Conservation (phyloP, 2,329 filamentous ascomycete species). For the Cordyceps cicadae region DNA sequence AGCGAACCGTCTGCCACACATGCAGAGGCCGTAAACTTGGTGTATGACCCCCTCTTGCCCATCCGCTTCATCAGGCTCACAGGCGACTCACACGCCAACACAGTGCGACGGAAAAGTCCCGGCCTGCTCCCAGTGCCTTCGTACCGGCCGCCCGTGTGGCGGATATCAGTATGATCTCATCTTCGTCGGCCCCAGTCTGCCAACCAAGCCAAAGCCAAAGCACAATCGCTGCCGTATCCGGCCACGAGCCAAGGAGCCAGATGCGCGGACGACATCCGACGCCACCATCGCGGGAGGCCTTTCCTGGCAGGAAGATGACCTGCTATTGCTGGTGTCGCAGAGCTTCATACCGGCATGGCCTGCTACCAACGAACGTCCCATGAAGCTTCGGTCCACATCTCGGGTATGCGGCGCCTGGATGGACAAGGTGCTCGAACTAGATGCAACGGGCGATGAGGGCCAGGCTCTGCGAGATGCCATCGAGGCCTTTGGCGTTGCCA, state of each 20-base stretch:
- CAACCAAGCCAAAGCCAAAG: background rate
- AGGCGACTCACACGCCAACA: background rate
- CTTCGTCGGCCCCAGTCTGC: conserved; percentile 13
- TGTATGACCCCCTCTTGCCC: conserved; percentile 12
- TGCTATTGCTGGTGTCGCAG: background rate
- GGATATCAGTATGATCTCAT: conserved; percentile 21
- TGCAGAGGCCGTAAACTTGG: conserved; percentile 20
- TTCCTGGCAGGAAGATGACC: background rate
- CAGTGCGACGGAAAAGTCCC: conserved; percentile 22
- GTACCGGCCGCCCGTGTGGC: conserved; percentile 15
- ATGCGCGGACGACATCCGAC: background rate
- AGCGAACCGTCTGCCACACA: conserved; percentile 18
- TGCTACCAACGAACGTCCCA: background rate
- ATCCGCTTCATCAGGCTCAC: background rate
- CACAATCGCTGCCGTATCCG: background rate
- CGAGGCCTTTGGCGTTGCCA: conserved; percentile 25
- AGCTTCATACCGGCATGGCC: background rate
- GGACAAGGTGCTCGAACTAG: conserved; percentile 27
- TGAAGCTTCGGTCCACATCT: conserved; percentile 20
- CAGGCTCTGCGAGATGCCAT: conserved; percentile 22
- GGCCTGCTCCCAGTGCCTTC: conserved; percentile 19
- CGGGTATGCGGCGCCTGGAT: conserved; percentile 34
- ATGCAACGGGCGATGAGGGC: conserved; percentile 14
- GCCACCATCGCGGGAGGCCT: background rate
- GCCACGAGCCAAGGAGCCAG: background rate